Evolutionary conservation across 2,329 filamentous ascomycete genomes (phyloP).

Genomic region (Xylaria hypoxylon): DNA sequence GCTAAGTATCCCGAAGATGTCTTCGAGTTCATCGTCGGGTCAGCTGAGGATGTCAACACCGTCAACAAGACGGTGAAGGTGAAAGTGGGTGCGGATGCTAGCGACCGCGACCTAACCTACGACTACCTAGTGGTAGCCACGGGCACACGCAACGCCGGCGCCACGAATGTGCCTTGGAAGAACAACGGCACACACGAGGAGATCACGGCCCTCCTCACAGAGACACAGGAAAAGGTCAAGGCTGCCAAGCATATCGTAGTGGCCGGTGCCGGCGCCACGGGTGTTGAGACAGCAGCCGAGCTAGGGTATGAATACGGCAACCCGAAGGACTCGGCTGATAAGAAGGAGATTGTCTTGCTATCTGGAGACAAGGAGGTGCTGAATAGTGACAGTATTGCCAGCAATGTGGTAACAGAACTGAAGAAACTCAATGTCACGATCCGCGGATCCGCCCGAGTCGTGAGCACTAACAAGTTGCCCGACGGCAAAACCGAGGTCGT

Average conservation of each 20-base stretch:
- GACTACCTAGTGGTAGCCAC: constrained; percentile 70
- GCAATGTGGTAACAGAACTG: constrained; percentile 61
- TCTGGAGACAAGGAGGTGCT: constrained; percentile 57
- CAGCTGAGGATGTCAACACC: constrained; percentile 57
- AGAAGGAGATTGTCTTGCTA: constrained; percentile 64
- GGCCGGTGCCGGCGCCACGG: constrained; percentile 68
- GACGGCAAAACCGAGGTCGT: constrained; percentile 62
- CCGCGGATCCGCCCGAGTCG: constrained; percentile 57
- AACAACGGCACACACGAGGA: constrained; percentile 60
- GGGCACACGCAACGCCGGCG: constrained; percentile 58
- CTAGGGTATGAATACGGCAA: constrained; percentile 62
- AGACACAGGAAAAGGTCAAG: constrained; percentile 56
- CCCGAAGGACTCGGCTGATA: constrained; percentile 56
- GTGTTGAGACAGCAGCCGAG: constrained; percentile 67
- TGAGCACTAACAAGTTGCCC: constrained; percentile 48
- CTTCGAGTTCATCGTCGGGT: constrained; percentile 65
- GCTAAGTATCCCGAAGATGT: constrained; percentile 61
- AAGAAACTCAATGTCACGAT: constrained; percentile 64
- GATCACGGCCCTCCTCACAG: constrained; percentile 55
- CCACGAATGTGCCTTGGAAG: constrained; percentile 63
- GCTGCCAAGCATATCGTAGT: constrained; percentile 65
- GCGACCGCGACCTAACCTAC: constrained; percentile 56
- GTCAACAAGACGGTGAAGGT: constrained; percentile 58
- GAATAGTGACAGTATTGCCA: constrained; percentile 58
- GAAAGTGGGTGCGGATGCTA: constrained; percentile 45